Evolutionary conservation across 2,329 filamentous ascomycete genomes (phyloP).

Genomic region (Achaetomium macrosporum): DNA sequence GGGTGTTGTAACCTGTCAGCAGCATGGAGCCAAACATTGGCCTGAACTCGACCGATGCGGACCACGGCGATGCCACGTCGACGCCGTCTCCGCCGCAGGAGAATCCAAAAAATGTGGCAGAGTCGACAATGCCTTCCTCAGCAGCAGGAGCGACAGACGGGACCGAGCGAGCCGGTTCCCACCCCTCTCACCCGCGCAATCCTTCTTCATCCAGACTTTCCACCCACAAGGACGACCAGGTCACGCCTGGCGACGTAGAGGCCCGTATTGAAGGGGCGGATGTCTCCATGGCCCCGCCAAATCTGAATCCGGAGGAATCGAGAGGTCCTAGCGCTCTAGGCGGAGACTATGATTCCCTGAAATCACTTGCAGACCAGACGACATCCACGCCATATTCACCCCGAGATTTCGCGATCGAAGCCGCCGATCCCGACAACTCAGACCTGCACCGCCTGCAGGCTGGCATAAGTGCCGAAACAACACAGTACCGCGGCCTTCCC

Average conservation of each 20-base stretch:
- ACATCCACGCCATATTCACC: conserved; percentile 7
- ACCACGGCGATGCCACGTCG: not conserved
- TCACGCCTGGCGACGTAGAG: conserved; percentile 54
- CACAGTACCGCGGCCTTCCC: conserved; percentile 35
- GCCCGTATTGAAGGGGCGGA: conserved; percentile 54
- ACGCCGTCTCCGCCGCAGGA: not conserved
- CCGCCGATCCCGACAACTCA: conserved; percentile 33
- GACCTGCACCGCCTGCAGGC: conserved; percentile 43
- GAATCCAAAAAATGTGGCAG: not conserved
- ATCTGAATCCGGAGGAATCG: conserved; percentile 15
- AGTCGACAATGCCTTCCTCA: not conserved
- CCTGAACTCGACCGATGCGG: not conserved
- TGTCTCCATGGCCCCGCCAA: conserved; percentile 58
- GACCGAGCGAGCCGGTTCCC: not conserved
- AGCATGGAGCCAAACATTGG: not conserved
- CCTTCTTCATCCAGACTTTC: conserved; percentile 32
- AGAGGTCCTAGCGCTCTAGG: conserved; percentile 23
- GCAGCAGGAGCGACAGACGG: not conserved
- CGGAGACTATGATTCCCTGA: conserved; percentile 30
- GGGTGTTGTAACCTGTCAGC: not conserved
- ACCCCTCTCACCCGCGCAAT: conserved; percentile 31
- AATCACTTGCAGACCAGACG: not conserved
- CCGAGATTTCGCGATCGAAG: conserved; percentile 31
- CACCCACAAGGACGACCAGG: conserved; percentile 51
- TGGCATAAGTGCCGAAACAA: conserved; percentile 21